Evolutionary conservation across 1,284 basidiomycete genomes (phyloP).

Genomic region (Wolfiporia cocos): DNA sequence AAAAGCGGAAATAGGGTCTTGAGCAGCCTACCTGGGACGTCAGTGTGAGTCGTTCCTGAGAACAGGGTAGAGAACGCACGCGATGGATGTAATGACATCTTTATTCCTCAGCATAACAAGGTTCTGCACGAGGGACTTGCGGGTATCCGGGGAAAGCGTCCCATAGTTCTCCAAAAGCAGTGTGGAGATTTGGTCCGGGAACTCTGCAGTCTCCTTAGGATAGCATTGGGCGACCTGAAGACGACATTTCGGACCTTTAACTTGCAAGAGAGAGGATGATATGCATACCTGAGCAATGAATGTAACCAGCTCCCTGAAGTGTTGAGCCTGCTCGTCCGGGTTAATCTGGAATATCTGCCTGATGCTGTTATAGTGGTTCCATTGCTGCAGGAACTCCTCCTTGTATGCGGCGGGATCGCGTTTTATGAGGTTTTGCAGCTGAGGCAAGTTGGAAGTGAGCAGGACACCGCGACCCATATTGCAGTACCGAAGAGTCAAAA

Average conservation of each 20-base stretch:
- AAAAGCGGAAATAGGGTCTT: conserved; percentile 92
- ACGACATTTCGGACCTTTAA: conserved; percentile 2
- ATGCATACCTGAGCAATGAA: conserved; percentile 75
- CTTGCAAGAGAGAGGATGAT: background rate
- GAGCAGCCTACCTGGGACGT: conserved; percentile 66
- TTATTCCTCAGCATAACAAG: conserved; percentile 93
- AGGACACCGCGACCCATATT: conserved; percentile 55
- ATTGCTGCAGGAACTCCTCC: conserved; percentile 98
- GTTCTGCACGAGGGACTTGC: conserved; percentile 82
- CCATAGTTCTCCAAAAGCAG: conserved; percentile 76
- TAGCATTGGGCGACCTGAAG: conserved; percentile 83
- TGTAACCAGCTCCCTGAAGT: conserved; percentile 81
- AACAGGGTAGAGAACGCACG: conserved; percentile 43
- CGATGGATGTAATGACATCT: conserved; percentile 86
- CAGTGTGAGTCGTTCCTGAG: no score
- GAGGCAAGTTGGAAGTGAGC: conserved; percentile 68
- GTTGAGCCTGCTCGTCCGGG: conserved; percentile 74
- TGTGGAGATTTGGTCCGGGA: conserved; percentile 72
- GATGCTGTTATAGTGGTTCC: conserved; percentile 92
- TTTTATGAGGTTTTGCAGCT: conserved; percentile 95
- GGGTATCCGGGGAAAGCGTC: conserved; percentile 68
- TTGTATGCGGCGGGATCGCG: conserved; percentile 88
- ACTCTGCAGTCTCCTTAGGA: conserved; percentile 78
- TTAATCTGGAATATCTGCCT: conserved; percentile 79
- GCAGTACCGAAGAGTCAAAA: background rate